phyloP scores from a whole-genome alignment of 306 rosid species.

The Prunus padus region DNA sequence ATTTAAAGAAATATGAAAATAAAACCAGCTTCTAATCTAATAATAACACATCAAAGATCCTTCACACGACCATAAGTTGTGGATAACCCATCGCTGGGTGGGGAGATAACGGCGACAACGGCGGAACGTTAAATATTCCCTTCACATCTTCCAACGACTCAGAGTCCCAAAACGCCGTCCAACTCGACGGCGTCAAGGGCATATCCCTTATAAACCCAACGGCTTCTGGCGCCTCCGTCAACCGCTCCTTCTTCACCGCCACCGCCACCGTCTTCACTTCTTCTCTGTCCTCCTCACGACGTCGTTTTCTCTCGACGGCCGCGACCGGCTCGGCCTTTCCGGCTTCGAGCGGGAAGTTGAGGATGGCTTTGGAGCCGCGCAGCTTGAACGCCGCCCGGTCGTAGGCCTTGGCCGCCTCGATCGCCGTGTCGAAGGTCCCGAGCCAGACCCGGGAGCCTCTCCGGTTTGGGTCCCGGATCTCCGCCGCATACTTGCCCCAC shows the following conservation, averaged over 20 bases:
- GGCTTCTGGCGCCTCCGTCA: slow-evolving; percentile 19
- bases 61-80: slow-evolving; percentile 50
- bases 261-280: slow-evolving; percentile 24
- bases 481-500: slow-evolving; percentile 91
- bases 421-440: slow-evolving; percentile 76
- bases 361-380: slow-evolving; percentile 81
- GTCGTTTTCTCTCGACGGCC: slow-evolving; percentile 36
- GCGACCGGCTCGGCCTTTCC: slow-evolving; percentile 8
- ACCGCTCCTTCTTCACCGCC: slow-evolving; percentile 54
- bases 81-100: slow-evolving; percentile 53
- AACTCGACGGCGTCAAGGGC: slow-evolving; percentile 82
- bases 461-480: slow-evolving; percentile 78
- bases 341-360: slow-evolving; percentile 71
- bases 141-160: slow-evolving; percentile 31
- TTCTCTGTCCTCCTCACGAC: slow-evolving; percentile 36
- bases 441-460: slow-evolving; percentile 82
- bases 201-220: slow-evolving; percentile 26
- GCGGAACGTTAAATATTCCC: slow-evolving; percentile 62
- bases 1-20: neutral
- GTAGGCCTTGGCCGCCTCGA: slow-evolving; percentile 85
- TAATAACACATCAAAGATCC: neutral
- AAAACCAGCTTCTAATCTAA: neutral
- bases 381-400: slow-evolving; percentile 78
- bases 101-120: slow-evolving; percentile 84
- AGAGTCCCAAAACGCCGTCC: slow-evolving; percentile 64